phyloP scores from a whole-genome alignment of 140 eudicot genomes.

The Cichorium intybus region DNA sequence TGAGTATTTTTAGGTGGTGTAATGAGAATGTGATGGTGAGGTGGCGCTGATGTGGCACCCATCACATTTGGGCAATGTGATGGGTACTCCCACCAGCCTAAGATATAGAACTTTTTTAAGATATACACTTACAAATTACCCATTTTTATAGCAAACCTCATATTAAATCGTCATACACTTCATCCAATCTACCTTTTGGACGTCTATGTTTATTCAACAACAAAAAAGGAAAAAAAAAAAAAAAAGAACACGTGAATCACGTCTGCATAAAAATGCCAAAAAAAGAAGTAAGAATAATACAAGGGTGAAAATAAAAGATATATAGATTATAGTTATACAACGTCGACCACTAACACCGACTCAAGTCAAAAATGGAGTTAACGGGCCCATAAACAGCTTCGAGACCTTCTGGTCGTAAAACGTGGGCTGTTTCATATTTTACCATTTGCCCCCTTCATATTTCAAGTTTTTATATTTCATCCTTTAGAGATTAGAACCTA shows the following conservation, averaged over 20 bases:
- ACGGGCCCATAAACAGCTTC: not conserved
- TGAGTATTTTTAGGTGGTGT: no score
- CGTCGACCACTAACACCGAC: constrained; percentile 7
- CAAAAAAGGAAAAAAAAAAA: not conserved
- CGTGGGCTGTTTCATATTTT: not conserved
- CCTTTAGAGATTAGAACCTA: not conserved
- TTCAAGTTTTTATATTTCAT: not conserved
- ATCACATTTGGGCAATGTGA: no score
- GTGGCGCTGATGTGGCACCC: no score
- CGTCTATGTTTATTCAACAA: not conserved
- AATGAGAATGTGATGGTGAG: no score
- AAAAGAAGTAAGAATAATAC: not conserved
- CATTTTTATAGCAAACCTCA: not conserved
- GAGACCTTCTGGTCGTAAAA: not conserved
- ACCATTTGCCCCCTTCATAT: not conserved
- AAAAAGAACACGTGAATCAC: not conserved
- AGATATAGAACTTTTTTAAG: no score
- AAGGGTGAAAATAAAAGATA: not conserved
- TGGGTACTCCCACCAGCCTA: no score
- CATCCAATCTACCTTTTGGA: not conserved
- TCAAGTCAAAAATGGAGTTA: constrained; percentile 9
- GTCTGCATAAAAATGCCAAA: not conserved
- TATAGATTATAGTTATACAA: not conserved
- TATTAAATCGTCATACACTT: not conserved
- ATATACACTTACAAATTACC: not conserved